Base-by-base conservation (phyloP, 2,329 filamentous ascomycete genomes). In the Raffaelea albimanens region DNA sequence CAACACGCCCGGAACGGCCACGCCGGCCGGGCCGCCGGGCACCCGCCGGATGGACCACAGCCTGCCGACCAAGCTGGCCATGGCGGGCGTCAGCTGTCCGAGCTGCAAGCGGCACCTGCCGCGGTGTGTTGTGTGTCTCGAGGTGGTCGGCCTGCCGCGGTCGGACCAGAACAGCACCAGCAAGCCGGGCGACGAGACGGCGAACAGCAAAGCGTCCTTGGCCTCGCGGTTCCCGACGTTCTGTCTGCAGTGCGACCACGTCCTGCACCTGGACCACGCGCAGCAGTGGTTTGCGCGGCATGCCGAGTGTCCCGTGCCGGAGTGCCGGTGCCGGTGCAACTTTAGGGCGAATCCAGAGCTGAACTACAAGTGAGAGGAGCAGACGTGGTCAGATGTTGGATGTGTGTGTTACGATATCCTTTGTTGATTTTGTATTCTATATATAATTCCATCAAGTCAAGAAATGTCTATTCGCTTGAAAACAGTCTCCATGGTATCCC, bases 181-280 rank as follows among this genome's bases (percentile, higher is more conserved):
- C 25, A 7, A 29, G 25, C 7, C 25, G 25, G 25, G 13, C 7
- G 25, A 29, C 7, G 25, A 29, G 25, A 13, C 25, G 25, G 39
- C 5, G 13, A 13, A 40, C 39, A 18, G 18, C 20, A 29, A 29
- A 29, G 13, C 7, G 13, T 2, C 44, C 16, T 69, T 71, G 61
- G 71, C 73, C 41, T 76, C 75, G 3, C 69, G 72, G 41, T 84
- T 85, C 57, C 78, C 80, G n/a, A 83, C 78, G 0, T 85, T 85
- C 57, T 85, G 82, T 52, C 67, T 85, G 40, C 73, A 74, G 54
- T 85, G 82, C 59, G 80, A 83, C 57, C 82, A 85, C 57, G 79
- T 82, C 10, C 63, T 81, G 57, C 82, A 85, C 56, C 67, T 83
- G 49, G 81, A 84, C 55, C 82, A 85, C 58, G 80, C 80, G 5